A percentile compares a stretch with the other conserved stretches of the same genome.
Evolutionary conservation across 129 eudicot species (phyloP).

Genomic region (Daucus carota): DNA sequence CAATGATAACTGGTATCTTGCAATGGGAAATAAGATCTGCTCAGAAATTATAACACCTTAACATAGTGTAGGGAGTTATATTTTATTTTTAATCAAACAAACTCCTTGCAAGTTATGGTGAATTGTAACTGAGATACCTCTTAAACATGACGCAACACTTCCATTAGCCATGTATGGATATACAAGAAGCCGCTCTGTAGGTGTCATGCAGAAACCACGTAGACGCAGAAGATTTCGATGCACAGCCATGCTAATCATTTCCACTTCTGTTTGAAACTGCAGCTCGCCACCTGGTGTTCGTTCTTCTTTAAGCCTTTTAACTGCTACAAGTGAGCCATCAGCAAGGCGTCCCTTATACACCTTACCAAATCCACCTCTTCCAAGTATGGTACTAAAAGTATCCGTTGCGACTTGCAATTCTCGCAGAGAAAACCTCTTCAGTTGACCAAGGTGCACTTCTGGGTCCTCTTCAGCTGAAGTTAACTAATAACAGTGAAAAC

Average conservation of each 20-base stretch:
- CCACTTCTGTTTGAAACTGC: constrained; percentile 35
- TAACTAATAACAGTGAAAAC: not conserved
- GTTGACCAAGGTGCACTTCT: constrained; percentile 16
- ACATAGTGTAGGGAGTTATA: not conserved
- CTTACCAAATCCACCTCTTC: constrained; percentile 33
- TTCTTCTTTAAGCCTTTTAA: constrained; percentile 32
- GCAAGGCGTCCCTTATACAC: constrained; percentile 30
- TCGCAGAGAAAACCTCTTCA: constrained; percentile 16
- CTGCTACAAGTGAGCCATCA: constrained; percentile 34
- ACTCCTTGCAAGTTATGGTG: not conserved
- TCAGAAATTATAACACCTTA: not conserved
- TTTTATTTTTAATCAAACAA: not conserved
- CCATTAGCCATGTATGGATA: constrained; percentile 37
- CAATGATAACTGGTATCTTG: not conserved
- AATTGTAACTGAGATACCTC: constrained; percentile 12
- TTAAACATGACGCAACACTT: constrained; percentile 34
- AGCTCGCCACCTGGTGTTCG: constrained; percentile 27
- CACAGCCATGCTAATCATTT: constrained; percentile 36
- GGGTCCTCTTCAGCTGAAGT: constrained; percentile 19
- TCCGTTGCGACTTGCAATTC: constrained; percentile 27
- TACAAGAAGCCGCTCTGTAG: constrained; percentile 31
- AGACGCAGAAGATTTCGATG: constrained; percentile 29
- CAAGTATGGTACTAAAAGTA: constrained; percentile 29
- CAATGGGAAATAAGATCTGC: not conserved
- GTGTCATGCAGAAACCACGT: constrained; percentile 40